phyloP scores from a whole-genome alignment of 768 basidiomycete species.

The Sporobolomyces phaffii region DNA sequence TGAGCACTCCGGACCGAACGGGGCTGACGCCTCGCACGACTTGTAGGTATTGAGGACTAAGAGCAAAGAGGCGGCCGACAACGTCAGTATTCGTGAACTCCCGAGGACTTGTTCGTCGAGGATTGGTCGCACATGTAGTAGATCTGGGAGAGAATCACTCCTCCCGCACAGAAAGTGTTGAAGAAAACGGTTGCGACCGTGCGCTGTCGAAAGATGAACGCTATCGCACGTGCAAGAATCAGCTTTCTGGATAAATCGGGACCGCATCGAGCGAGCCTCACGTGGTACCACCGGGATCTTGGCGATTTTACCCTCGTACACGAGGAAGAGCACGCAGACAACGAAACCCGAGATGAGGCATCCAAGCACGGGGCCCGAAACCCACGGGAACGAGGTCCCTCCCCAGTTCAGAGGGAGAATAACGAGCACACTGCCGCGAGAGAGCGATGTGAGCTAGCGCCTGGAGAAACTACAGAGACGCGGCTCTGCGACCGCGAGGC shows the following conservation, averaged over 20 bases:
- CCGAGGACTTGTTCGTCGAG: too few relatives aligned
- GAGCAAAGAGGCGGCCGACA: slow-evolving; percentile 52
- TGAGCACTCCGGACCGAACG: slow-evolving; percentile 59
- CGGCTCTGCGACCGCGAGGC: too few relatives aligned
- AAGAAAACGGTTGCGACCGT: slow-evolving; percentile 23
- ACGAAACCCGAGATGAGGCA: slow-evolving; percentile 57
- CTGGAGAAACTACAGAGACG: slow-evolving; percentile 44
- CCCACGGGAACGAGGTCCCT: slow-evolving; percentile 67
- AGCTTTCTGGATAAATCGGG: too few relatives aligned
- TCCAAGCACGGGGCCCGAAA: slow-evolving; percentile 59
- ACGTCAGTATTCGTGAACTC: neutral
- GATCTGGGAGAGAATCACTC: slow-evolving; percentile 12
- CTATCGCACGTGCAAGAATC: too few relatives aligned
- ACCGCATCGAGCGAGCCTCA: too few relatives aligned
- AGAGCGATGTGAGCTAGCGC: neutral
- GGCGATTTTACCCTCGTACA: slow-evolving; percentile 69
- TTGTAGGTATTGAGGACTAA: slow-evolving; percentile 67
- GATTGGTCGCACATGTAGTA: slow-evolving; percentile 35
- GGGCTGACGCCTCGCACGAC: slow-evolving; percentile 63
- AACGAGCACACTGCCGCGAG: slow-evolving; percentile 56
- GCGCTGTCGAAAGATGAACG: slow-evolving; percentile 48
- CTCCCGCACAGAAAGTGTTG: slow-evolving; percentile 13
- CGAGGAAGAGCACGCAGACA: slow-evolving; percentile 57
- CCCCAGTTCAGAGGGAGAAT: slow-evolving; percentile 71
- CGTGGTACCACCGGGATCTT: slow-evolving; percentile 63